A percentile compares a stretch with the other conserved stretches of the same genome.
These are phyloP conservation scores for Fusarium begoniae DNA, from an alignment of 2,329 filamentous ascomycete genomes.

Conservation along the genomic window DNA sequence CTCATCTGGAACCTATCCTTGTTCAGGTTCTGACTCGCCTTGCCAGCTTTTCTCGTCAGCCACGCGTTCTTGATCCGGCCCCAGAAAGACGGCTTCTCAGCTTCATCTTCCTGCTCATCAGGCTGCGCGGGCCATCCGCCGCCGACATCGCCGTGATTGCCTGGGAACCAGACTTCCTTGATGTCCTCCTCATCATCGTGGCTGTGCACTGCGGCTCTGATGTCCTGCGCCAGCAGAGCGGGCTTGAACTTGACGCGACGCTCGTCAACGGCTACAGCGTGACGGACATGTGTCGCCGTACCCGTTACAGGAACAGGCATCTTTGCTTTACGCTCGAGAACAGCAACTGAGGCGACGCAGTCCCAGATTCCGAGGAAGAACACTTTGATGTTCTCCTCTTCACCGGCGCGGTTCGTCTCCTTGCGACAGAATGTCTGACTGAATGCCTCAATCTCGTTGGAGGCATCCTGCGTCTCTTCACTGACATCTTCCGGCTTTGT, in stretches of 20 bases:
- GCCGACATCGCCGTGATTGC: slow-evolving; percentile 63
- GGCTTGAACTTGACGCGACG: slow-evolving; percentile 65
- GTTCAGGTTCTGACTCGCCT: slow-evolving; percentile 44
- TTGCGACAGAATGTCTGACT: slow-evolving; percentile 59
- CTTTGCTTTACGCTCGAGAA: slow-evolving; percentile 51
- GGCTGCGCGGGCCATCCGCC: slow-evolving; percentile 57
- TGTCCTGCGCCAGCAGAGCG: slow-evolving; percentile 56
- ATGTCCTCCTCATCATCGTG: slow-evolving; percentile 49
- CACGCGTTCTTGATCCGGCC: slow-evolving; percentile 50
- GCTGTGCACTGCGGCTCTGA: slow-evolving; percentile 36
- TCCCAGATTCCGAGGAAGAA: slow-evolving; percentile 67
- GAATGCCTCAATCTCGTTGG: slow-evolving; percentile 55
- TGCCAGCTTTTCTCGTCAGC: slow-evolving; percentile 46
- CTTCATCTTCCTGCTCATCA: slow-evolving; percentile 31
- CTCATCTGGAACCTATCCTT: slow-evolving; percentile 55
- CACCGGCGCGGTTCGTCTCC: slow-evolving; percentile 27
- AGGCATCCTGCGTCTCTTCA: slow-evolving; percentile 34
- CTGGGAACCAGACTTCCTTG: slow-evolving; percentile 64
- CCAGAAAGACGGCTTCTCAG: slow-evolving; percentile 45
- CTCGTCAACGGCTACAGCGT: slow-evolving; percentile 64
- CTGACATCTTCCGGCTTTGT: slow-evolving; percentile 36
- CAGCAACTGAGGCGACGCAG: slow-evolving; percentile 61
- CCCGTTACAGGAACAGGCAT: slow-evolving; percentile 51
- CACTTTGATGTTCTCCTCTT: slow-evolving; percentile 54
- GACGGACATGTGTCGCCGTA: slow-evolving; percentile 57